These are phyloP conservation scores for Russula abietina DNA, from an alignment of 768 basidiomycete genomes.

Conservation along the genomic window DNA sequence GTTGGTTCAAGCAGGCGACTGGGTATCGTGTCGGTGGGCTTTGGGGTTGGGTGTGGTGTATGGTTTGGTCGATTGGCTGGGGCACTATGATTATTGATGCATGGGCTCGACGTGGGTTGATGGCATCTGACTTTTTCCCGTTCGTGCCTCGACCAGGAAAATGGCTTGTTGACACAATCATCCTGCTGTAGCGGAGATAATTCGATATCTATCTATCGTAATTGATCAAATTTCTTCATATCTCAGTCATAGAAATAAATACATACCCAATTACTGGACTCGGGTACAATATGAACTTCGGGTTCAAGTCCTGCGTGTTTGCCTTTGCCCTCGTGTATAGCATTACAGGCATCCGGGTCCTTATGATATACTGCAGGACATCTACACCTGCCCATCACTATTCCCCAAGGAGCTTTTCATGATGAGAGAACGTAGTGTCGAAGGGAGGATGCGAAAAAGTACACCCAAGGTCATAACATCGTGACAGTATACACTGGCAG, in stretches of 20 bases:
- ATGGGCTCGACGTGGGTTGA: constrained; percentile 19
- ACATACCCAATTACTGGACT: constrained; percentile 35
- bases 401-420: too few species aligned
- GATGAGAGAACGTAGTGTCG: too few species aligned
- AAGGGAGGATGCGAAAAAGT: too few species aligned
- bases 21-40: constrained; percentile 44
- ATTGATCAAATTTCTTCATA: background rate
- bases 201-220: background rate
- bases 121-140: constrained; percentile 12
- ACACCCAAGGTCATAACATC: too few species aligned
- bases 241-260: background rate
- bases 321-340: too few species aligned
- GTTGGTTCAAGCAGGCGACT: constrained; percentile 38
- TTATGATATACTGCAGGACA: too few species aligned
- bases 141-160: constrained; percentile 6
- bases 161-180: background rate
- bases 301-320: too few species aligned
- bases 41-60: constrained; percentile 49
- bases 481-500: too few species aligned
- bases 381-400: too few species aligned
- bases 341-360: too few species aligned
- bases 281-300: background rate
- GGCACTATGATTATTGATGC: constrained; percentile 26
- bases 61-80: constrained; percentile 43
- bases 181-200: background rate